phyloP scores from a whole-genome alignment of 805 yeast genomes.

The Candida maesae region DNA sequence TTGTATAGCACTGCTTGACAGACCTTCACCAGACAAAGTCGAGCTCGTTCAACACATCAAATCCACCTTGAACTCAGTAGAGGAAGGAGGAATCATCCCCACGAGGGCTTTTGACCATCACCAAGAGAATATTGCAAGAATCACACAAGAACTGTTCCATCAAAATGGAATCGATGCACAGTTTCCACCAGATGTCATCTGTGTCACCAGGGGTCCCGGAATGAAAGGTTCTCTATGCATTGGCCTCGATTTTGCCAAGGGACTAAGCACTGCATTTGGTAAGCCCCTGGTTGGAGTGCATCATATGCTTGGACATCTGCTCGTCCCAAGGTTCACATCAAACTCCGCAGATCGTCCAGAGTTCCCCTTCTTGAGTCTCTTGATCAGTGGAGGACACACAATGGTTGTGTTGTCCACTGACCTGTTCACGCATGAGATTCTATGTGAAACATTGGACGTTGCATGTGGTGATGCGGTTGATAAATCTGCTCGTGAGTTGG shows the following conservation, averaged over 20 bases:
- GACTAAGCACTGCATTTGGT: slow-evolving; percentile 73
- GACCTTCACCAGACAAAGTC: slow-evolving; percentile 31
- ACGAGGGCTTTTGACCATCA: slow-evolving; percentile 81
- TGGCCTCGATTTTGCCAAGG: slow-evolving; percentile 82
- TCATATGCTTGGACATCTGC: slow-evolving; percentile 92
- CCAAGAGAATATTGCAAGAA: slow-evolving; percentile 48
- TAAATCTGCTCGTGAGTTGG: slow-evolving; percentile 85
- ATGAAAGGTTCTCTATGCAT: slow-evolving; percentile 86
- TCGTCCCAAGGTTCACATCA: slow-evolving; percentile 58
- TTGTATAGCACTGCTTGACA: slow-evolving; percentile 74
- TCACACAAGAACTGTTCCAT: slow-evolving; percentile 44
- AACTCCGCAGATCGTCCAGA: slow-evolving; percentile 40
- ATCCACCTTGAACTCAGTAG: slow-evolving; percentile 59
- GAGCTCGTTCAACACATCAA: slow-evolving; percentile 55
- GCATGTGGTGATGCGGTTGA: slow-evolving; percentile 95
- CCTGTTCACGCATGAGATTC: slow-evolving; percentile 62
- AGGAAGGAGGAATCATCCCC: slow-evolving; percentile 84
- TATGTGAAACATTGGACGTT: slow-evolving; percentile 75
- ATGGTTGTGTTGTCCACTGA: slow-evolving; percentile 69
- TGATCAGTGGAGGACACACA: slow-evolving; percentile 95
- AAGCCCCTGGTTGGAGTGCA: slow-evolving; percentile 86
- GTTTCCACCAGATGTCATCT: slow-evolving; percentile 61
- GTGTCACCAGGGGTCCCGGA: slow-evolving; percentile 96
- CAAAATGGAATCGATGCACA: slow-evolving; percentile 13
- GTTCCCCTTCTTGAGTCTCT: slow-evolving; percentile 69